These are phyloP conservation scores for Elsinoe perseae DNA, from an alignment of 2,329 filamentous ascomycete genomes.

Conservation along the genomic window DNA sequence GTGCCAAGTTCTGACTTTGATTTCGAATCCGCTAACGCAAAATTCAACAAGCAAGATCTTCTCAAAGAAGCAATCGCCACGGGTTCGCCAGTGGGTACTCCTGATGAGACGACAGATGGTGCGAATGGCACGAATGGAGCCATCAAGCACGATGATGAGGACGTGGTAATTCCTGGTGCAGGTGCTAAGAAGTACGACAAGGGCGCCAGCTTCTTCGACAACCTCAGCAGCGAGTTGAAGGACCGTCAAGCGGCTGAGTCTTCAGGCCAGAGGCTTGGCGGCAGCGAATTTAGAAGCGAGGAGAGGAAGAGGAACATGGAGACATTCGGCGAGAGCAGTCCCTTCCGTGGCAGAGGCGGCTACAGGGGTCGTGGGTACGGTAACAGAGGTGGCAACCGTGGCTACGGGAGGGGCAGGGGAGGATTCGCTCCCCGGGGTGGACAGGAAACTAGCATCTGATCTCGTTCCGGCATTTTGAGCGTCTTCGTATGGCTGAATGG, in stretches of 20 bases:
- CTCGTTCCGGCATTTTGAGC: neutral
- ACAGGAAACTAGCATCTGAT: neutral
- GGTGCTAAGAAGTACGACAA: slow-evolving; percentile 67
- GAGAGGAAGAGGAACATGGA: slow-evolving; percentile 95
- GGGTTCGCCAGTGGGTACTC: slow-evolving; percentile 56
- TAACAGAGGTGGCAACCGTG: neutral
- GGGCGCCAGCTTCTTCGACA: slow-evolving; percentile 88
- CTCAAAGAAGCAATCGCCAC: slow-evolving; percentile 80
- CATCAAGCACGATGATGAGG: slow-evolving; percentile 28
- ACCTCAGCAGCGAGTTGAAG: slow-evolving; percentile 89
- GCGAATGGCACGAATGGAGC: slow-evolving; percentile 33
- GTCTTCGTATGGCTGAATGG: neutral
- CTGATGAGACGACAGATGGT: slow-evolving; percentile 38
- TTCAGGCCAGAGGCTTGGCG: slow-evolving; percentile 53
- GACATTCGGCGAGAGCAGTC: slow-evolving; percentile 93
- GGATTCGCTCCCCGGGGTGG: slow-evolving; percentile 7
- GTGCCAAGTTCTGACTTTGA: slow-evolving; percentile 89
- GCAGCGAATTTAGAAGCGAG: slow-evolving; percentile 81
- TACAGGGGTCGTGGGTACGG: slow-evolving; percentile 62
- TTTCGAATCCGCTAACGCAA: slow-evolving; percentile 77
- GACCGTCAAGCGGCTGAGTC: slow-evolving; percentile 67
- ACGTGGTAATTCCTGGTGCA: slow-evolving; percentile 38
- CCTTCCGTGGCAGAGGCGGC: slow-evolving; percentile 66
- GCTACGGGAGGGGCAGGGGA: slow-evolving; percentile 7
- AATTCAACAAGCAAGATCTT: slow-evolving; percentile 80